Base-by-base conservation (phyloP, 2,329 filamentous ascomycete species). In the Colletotrichum sublineola region DNA sequence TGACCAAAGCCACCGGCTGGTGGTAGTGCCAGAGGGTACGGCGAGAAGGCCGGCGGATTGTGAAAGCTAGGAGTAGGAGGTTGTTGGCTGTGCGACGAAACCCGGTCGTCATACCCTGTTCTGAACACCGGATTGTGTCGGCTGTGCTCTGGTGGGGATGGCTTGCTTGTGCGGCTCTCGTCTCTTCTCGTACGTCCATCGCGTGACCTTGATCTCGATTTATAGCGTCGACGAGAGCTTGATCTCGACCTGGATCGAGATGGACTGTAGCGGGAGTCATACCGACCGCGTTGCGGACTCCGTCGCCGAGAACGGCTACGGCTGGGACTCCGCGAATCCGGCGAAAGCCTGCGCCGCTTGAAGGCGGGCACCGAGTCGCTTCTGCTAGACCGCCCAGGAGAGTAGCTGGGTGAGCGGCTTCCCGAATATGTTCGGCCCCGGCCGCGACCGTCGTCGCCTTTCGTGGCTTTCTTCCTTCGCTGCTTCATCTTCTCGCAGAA, bases 401-500 rank as follows among this genome's bases (percentile, higher is more conserved):
- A 74, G 42, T 58, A 77, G 73, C 78, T 82, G 33, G 76, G 78
- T 8, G 80, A 81, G 18, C 78, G 79, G 29, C 73, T 73, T 38
- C 75, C 38, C 1, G 82, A 82, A 11, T 71, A 74, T 3, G 84
- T 84, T 5, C 82, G 79, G 5, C 80, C 82, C 36, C 82, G 79
- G 6, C 76, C 74, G 20, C 77, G 61, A 76, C 75, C 75, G n/a
- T 75, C 73, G 6, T 73, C 75, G 6, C 73, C 67, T 18, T 40
- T 75, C 61, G 71, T 75, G 15, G 76, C 76, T 67, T 82, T 84
- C 56, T 79, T 83, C 38, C 79, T 81, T 48, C 88, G 85, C 63
- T 85, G 83, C 81, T 92, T 94, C 92, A 96, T 96, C 78, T 92
- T 93, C 75, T 94, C 86, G 79, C 94, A 97, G 76, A 97, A 96